Base-by-base conservation (phyloP, 2,329 filamentous ascomycete species). In the Fusarium tanahbumbuense region DNA sequence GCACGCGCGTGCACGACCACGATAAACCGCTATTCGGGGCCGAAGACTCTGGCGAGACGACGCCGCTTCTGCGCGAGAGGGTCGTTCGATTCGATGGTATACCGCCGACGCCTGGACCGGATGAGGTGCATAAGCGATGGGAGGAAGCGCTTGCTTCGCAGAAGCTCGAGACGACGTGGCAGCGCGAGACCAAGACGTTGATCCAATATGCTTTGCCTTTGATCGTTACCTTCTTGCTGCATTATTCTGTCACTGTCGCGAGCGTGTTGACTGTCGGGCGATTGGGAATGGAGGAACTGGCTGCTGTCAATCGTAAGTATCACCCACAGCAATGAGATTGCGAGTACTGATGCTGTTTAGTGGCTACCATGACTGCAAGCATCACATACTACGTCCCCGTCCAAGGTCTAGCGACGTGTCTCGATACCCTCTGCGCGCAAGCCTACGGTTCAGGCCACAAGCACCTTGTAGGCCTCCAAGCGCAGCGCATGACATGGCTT, bases 361-460 rank as follows among this genome's bases (percentile, higher is more conserved):
- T 82, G 67, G 79, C 80, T 7, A 89, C 88, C 63, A 94, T 94
- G 92, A 92, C 91, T 3, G 90, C 91, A 7, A 92, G 89, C 64
- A 94, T 94, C 70, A 92, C 88, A 7, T 92, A 91, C 58, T 92
- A 91, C 76, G 91, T 90, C 3, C 88, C 92, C 3, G 90, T 92
- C 67, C 91, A 93, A 75, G 92, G 93, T 13, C 83, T 98, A 11
- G 91, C 93, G 1, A 98, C 94, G 2, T 92, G 91, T 62, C 84
- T 98, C 20, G 94, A 98, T 79, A 98, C 94, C 0, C 88, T 98
- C 1, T 97, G 94, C 77, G 88, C 94, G 0, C 94, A 98, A 78
- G 94, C 94, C 0, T 98, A 95, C 76, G 94, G 94, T 2, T 95
- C 92, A 0, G 94, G 94, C 0, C 91, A 91, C 75, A 95, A 91